A percentile compares a stretch with the other conserved stretches of the same genome.
phyloP scores from a whole-genome alignment of 805 yeast genomes.

The Yamadazyma sp. region DNA sequence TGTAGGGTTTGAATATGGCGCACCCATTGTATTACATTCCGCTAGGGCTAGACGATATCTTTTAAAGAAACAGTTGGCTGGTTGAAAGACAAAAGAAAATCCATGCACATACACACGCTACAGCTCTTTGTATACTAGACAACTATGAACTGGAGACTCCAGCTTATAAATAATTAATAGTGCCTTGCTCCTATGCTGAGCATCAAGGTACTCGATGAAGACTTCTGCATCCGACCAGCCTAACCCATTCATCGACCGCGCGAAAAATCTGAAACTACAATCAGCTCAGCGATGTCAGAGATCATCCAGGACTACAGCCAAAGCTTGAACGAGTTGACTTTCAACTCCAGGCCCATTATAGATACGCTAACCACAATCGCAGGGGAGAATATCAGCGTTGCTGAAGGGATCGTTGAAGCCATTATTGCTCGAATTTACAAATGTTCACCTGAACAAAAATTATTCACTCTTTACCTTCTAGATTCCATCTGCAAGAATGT shows the following conservation, averaged over 20 bases:
- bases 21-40: slow-evolving; percentile 1
- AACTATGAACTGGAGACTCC: too few species aligned
- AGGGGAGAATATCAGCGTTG: slow-evolving; percentile 75
- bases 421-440: slow-evolving; percentile 71
- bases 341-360: slow-evolving; percentile 88
- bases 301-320: slow-evolving; percentile 59
- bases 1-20: too few species aligned
- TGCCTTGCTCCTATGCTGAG: too few species aligned
- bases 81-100: too few species aligned
- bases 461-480: slow-evolving; percentile 78
- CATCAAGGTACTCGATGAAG: too few species aligned
- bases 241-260: too few species aligned
- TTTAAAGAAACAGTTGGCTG: slow-evolving; percentile 1
- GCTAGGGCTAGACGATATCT: neutral
- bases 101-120: too few species aligned
- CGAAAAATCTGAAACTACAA: slow-evolving; percentile 2
- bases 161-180: too few species aligned
- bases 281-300: slow-evolving; percentile 10
- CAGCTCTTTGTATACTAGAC: too few species aligned
- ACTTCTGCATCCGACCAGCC: too few species aligned
- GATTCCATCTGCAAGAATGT: slow-evolving; percentile 91
- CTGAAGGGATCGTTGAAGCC: slow-evolving; percentile 73
- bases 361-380: slow-evolving; percentile 83
- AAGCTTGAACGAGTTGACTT: slow-evolving; percentile 73
- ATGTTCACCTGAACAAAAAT: slow-evolving; percentile 79